Conservation (phyloP, 495 filamentous ascomycete species). For the Penicillium bialowiezense region DNA sequence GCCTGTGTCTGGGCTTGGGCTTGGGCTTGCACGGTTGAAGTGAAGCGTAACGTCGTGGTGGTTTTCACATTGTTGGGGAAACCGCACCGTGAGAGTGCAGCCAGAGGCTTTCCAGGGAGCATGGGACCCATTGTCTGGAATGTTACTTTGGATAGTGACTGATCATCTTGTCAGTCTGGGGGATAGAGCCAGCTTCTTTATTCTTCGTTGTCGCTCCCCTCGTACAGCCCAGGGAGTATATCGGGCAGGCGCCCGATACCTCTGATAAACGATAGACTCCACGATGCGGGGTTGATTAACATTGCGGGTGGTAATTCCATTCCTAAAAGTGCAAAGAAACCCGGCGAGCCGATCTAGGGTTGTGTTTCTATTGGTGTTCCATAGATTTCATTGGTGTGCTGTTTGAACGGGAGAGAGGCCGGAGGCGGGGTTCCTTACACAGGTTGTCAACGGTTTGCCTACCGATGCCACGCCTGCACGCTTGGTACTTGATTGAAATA, state of each 20-base stretch:
- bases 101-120: conserved; percentile 4
- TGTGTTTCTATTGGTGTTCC: background rate
- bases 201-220: background rate
- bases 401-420: conserved; percentile 6
- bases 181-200: conserved; percentile 1
- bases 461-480: background rate
- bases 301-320: background rate
- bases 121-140: conserved; percentile 5
- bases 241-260: conserved; percentile 4
- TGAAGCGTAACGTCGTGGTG: background rate
- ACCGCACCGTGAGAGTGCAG: conserved; percentile 1
- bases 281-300: conserved; percentile 3
- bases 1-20: background rate
- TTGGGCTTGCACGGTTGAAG: conserved; percentile 4
- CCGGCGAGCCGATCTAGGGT: background rate
- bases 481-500: background rate
- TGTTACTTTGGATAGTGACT: background rate
- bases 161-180: background rate
- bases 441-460: conserved; percentile 5
- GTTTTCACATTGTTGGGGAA: background rate
- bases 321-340: background rate
- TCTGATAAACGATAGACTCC: background rate
- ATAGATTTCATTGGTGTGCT: background rate
- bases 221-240: background rate
- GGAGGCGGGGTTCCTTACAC: conserved; percentile 4